These are phyloP conservation scores for Dioscorea dumetorum DNA, from an alignment of 106 monocot genomes.

Conservation along the genomic window DNA sequence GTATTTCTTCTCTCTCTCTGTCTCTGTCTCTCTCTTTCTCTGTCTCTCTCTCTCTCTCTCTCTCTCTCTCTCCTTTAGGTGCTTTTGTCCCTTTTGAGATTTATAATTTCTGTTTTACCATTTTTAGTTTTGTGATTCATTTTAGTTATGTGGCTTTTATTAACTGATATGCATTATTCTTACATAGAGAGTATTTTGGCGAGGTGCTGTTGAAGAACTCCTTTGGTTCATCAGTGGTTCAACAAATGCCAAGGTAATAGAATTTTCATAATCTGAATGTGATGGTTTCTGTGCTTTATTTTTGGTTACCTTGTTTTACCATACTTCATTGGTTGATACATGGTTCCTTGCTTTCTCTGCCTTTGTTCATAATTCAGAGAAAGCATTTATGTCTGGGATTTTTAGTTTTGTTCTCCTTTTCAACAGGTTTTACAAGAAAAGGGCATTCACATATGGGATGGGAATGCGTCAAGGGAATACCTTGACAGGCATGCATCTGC, in stretches of 20 bases:
- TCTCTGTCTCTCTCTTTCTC: too few species aligned
- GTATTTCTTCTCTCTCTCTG: slow-evolving; percentile 18
- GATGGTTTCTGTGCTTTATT: neutral
- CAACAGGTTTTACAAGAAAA: slow-evolving; percentile 79
- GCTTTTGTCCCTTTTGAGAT: slow-evolving; percentile 87
- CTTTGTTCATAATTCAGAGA: too few species aligned
- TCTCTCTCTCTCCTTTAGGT: slow-evolving; percentile 32
- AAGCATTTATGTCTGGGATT: too few species aligned
- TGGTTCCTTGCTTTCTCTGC: too few species aligned
- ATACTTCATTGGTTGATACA: neutral
- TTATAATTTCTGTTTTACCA: slow-evolving; percentile 24
- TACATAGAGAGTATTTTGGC: slow-evolving; percentile 85
- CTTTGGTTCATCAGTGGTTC: slow-evolving; percentile 99
- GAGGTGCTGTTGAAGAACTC: slow-evolving; percentile 96
- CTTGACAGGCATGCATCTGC: slow-evolving; percentile 54
- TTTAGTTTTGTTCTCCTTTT: neutral
- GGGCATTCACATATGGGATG: slow-evolving; percentile 93
- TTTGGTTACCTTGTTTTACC: neutral
- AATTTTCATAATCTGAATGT: too few species aligned
- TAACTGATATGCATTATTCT: too few species aligned
- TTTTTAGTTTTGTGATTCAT: neutral
- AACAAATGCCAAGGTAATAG: slow-evolving; percentile 83
- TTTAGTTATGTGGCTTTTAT: neutral
- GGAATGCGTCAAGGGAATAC: slow-evolving; percentile 92
- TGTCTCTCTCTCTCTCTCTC: too few species aligned